Conservation (phyloP, 2,329 filamentous ascomycete species). For the Fusarium decemcellulare region DNA sequence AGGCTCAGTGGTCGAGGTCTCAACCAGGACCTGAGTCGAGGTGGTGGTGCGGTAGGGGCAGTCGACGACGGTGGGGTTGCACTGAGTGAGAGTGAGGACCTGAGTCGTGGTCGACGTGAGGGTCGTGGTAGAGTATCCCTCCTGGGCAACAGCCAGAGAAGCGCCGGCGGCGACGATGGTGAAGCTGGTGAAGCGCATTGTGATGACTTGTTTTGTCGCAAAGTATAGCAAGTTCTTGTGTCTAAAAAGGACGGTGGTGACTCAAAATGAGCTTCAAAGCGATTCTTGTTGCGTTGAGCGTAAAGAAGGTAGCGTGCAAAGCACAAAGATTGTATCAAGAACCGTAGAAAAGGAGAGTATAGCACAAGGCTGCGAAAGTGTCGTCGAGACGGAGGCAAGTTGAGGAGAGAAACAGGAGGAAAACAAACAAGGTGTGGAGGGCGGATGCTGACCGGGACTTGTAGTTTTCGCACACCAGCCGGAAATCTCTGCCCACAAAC, state of each 20-base stretch:
- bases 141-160: conserved; percentile 52
- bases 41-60: conserved; percentile 56
- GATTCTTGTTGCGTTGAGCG: conserved; percentile 28
- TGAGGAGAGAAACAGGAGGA: conserved; percentile 23
- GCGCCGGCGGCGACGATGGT: conserved; percentile 59
- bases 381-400: conserved; percentile 42
- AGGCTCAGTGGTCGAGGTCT: conserved; percentile 44
- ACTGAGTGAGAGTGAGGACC: conserved; percentile 63
- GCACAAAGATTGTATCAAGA: conserved; percentile 38
- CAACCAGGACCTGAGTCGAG: conserved; percentile 39
- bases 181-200: conserved; percentile 63
- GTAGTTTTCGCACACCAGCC: conserved; percentile 44
- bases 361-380: conserved; percentile 31
- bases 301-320: conserved; percentile 40
- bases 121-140: conserved; percentile 52
- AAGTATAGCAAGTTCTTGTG: conserved; percentile 12
- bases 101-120: conserved; percentile 61
- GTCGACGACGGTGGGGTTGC: conserved; percentile 59
- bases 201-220: conserved; percentile 46
- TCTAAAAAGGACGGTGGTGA: conserved; percentile 26
- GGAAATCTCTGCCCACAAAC: conserved; percentile 41
- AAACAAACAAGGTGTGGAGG: conserved; percentile 22
- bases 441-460: conserved; percentile 43
- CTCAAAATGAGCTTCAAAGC: conserved; percentile 18
- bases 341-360: conserved; percentile 35